Evolutionary conservation across 164 flowering plant species (phyloP).

Genomic region (Pachysandra terminalis): DNA sequence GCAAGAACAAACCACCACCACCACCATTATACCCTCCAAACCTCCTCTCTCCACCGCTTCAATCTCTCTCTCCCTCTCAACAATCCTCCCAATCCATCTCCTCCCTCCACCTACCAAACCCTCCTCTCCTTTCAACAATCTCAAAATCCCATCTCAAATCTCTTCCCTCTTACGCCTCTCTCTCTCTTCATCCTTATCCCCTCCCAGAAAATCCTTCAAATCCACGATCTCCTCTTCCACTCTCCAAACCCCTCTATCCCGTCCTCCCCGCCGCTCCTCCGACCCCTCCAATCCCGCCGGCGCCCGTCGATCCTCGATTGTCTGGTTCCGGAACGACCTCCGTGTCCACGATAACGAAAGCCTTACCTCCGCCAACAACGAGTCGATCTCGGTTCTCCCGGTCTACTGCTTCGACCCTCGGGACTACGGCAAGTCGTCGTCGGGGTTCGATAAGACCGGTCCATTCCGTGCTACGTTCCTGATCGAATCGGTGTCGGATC

Average conservation of each 20-base stretch:
- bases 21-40: conserved; percentile 15
- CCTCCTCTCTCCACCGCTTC: conserved; percentile 39
- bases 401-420: conserved; percentile 89
- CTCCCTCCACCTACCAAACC: conserved; percentile 37
- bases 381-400: conserved; percentile 77
- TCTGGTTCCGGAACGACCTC: conserved; percentile 92
- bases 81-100: conserved; percentile 41
- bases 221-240: conserved; percentile 57
- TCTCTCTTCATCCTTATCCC: conserved; percentile 35
- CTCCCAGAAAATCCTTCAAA: conserved; percentile 39
- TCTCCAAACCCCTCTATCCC: conserved; percentile 53
- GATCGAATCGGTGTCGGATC: conserved; percentile 72
- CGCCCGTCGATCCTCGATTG: conserved; percentile 69
- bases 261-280: conserved; percentile 54
- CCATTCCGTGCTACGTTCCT: conserved; percentile 74
- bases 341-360: conserved; percentile 86
- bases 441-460: conserved; percentile 91
- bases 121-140: conserved; percentile 33
- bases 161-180: conserved; percentile 43
- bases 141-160: conserved; percentile 65
- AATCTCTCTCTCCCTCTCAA: conserved; percentile 57
- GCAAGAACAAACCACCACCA: conserved; percentile 27
- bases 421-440: conserved; percentile 82
- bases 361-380: conserved; percentile 71
- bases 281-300: conserved; percentile 71